Evolutionary conservation across 257 asterid genomes (phyloP).

Genomic region (Solanum lycopersicoides): DNA sequence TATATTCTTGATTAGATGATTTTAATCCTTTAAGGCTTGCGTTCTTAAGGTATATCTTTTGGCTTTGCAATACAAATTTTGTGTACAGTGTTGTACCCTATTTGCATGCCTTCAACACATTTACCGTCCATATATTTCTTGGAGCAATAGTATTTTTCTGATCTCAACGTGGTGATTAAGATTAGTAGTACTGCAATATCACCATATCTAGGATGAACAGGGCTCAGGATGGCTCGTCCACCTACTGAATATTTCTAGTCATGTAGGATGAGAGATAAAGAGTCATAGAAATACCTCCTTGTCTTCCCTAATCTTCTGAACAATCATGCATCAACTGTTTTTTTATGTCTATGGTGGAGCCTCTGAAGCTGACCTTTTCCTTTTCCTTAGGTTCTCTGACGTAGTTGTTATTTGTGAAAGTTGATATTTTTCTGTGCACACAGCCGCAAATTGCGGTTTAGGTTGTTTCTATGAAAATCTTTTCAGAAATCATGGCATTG

Average conservation of each 20-base stretch:
- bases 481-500: not conserved
- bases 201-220: not conserved
- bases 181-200: not conserved
- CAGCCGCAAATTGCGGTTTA: not conserved
- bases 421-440: not conserved
- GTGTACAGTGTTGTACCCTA: not conserved
- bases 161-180: not conserved
- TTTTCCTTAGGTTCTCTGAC: not conserved
- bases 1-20: not conserved
- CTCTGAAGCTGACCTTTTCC: not conserved
- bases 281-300: not conserved
- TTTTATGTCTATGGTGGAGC: not conserved
- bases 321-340: not conserved
- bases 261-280: not conserved
- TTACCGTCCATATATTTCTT: not conserved
- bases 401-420: not conserved
- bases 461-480: not conserved
- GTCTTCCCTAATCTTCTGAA: not conserved
- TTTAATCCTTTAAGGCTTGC: not conserved
- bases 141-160: not conserved
- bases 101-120: not conserved
- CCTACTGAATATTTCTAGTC: not conserved
- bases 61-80: not conserved
- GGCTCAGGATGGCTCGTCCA: not conserved
- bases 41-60: not conserved